A percentile compares a stretch with the other conserved stretches of the same genome.
These are phyloP conservation scores for Cucurbita ficifolia DNA, from an alignment of 306 rosid species.

Conservation along the genomic window DNA sequence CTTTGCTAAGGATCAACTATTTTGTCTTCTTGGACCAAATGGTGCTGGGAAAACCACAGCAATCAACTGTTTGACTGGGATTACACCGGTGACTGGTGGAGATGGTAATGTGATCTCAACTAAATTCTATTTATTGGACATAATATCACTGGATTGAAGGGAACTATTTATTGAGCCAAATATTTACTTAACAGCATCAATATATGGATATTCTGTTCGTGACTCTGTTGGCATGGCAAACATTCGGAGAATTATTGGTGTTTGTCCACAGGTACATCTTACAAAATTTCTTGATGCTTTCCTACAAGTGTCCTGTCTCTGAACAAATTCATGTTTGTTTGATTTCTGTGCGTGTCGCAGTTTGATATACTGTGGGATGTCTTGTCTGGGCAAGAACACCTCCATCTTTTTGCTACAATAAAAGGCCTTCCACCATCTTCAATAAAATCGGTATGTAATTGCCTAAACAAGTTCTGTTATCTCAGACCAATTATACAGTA, in stretches of 20 bases:
- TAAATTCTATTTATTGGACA: background rate
- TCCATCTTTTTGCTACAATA: conserved; percentile 65
- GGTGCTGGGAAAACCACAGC: conserved; percentile 95
- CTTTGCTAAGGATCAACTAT: conserved; percentile 65
- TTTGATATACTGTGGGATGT: conserved; percentile 88
- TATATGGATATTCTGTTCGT: conserved; percentile 60
- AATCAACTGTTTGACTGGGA: conserved; percentile 82
- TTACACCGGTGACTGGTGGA: conserved; percentile 68
- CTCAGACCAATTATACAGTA: background rate
- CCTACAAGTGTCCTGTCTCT: background rate
- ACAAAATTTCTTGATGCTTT: conserved; percentile 3
- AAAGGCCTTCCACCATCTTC: conserved; percentile 63
- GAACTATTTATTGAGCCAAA: conserved; percentile 5
- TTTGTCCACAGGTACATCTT: conserved; percentile 75
- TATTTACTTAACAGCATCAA: conserved; percentile 35
- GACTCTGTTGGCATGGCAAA: conserved; percentile 62
- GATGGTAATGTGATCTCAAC: conserved; percentile 39
- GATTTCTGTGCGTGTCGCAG: conserved; percentile 20
- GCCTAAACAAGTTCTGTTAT: background rate
- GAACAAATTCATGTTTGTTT: background rate
- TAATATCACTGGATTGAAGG: background rate
- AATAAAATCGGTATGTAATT: conserved; percentile 36
- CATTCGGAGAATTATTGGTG: conserved; percentile 64
- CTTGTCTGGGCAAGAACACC: conserved; percentile 68
- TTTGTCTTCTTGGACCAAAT: conserved; percentile 86